A percentile compares a stretch with the other conserved stretches of the same genome.
These are phyloP conservation scores for Penicillium taxi DNA, from an alignment of 495 filamentous ascomycete species.

Conservation along the genomic window DNA sequence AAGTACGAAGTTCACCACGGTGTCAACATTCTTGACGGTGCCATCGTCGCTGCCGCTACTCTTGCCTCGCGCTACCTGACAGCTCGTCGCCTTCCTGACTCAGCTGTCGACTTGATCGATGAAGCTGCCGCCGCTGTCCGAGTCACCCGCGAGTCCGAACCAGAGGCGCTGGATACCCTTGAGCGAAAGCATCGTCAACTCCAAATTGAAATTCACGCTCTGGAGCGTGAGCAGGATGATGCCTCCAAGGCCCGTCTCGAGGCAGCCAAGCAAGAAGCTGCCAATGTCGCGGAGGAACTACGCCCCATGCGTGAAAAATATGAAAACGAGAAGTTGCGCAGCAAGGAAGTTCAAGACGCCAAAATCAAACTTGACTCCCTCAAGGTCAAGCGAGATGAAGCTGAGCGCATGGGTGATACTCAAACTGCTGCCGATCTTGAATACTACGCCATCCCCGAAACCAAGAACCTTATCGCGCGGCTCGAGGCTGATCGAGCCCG, in stretches of 20 bases:
- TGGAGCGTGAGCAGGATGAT: conserved; percentile 90
- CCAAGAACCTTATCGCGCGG: conserved; percentile 65
- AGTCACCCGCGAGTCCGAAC: conserved; percentile 90
- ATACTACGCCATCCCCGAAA: conserved; percentile 95
- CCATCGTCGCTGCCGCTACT: conserved; percentile 83
- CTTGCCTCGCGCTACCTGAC: conserved; percentile 90
- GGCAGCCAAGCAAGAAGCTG: conserved; percentile 77
- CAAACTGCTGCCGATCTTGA: conserved; percentile 80
- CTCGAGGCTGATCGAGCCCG: conserved; percentile 74
- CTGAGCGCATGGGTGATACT: conserved; percentile 75
- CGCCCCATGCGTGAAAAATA: conserved; percentile 91
- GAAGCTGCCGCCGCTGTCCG: conserved; percentile 92
- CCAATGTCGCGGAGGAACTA: conserved; percentile 87
- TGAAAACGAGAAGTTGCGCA: conserved; percentile 79
- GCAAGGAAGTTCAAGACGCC: conserved; percentile 87
- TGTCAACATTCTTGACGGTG: conserved; percentile 88
- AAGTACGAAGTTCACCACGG: conserved; percentile 97
- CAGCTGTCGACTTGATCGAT: conserved; percentile 91
- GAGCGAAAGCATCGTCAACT: conserved; percentile 83
- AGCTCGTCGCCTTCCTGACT: conserved; percentile 82
- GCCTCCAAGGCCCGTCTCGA: conserved; percentile 74
- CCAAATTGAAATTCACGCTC: conserved; percentile 91
- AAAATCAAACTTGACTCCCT: conserved; percentile 88
- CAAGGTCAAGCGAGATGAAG: conserved; percentile 85
- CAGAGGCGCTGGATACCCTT: conserved; percentile 86